Conservation (phyloP, 306 rosid species). For the Prunus dulcis region DNA sequence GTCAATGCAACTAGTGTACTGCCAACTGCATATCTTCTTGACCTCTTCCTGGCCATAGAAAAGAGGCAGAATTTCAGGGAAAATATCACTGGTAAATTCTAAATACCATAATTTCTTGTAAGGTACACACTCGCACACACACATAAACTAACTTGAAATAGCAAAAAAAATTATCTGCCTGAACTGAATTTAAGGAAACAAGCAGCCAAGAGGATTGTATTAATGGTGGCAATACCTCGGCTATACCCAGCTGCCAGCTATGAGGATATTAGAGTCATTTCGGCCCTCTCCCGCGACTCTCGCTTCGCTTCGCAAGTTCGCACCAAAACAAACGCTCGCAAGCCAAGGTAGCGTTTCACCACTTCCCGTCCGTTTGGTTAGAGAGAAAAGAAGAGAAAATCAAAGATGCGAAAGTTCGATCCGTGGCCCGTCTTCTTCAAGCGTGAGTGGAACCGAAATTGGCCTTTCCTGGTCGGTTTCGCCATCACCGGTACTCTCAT, state of each 20-base stretch:
- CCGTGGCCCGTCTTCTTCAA: constrained; percentile 62
- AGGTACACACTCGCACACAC: not conserved
- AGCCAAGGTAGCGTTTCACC: not conserved
- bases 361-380: not conserved
- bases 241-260: no score
- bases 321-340: not conserved
- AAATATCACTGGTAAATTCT: not conserved
- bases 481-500: constrained; percentile 47
- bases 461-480: constrained; percentile 68
- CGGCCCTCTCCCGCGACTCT: not conserved
- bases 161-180: not conserved
- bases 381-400: not conserved
- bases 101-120: not conserved
- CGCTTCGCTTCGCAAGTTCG: not conserved
- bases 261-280: not conserved
- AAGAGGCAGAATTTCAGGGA: constrained; percentile 29
- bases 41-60: constrained; percentile 68
- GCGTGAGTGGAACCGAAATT: constrained; percentile 58
- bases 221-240: constrained; percentile 33
- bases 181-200: constrained; percentile 13
- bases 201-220: constrained; percentile 9
- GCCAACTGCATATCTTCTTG: constrained; percentile 73
- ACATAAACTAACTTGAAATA: not conserved
- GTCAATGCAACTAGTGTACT: constrained; percentile 73
- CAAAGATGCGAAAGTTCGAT: constrained; percentile 49